Evolutionary conservation across 2,329 filamentous ascomycete species (phyloP).

Genomic region (Teratosphaeria nubilosa): DNA sequence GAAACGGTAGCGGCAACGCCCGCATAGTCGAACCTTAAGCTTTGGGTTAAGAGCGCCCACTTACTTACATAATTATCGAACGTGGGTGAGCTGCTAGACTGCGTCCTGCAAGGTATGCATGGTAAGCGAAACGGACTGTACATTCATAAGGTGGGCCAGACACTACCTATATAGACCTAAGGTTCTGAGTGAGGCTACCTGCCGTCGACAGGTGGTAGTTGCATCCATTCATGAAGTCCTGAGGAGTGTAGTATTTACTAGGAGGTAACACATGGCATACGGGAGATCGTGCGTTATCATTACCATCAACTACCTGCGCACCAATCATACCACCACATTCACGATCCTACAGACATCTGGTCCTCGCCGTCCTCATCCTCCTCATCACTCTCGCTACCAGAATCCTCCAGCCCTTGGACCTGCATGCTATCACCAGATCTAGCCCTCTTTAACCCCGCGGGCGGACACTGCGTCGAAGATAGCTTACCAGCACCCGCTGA

Average conservation of each 20-base stretch:
- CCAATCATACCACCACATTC: not conserved
- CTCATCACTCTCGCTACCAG: not conserved
- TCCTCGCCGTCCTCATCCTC: not conserved
- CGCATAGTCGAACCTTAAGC: not conserved
- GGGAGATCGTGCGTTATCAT: too few species aligned
- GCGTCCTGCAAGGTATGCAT: not conserved
- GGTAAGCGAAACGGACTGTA: not conserved
- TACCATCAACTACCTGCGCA: not conserved
- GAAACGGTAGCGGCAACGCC: not conserved
- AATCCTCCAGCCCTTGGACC: slow-evolving; percentile 7
- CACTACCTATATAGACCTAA: not conserved
- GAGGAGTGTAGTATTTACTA: not conserved
- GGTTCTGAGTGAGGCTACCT: not conserved
- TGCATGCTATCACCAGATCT: slow-evolving; percentile 14
- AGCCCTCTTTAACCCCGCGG: slow-evolving; percentile 5
- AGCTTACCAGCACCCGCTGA: not conserved
- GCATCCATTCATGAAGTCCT: not conserved
- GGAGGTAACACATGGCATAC: too few species aligned
- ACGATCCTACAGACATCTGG: not conserved
- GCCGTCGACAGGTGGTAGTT: not conserved
- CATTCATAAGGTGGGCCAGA: not conserved
- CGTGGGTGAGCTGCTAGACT: not conserved
- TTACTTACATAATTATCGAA: too few species aligned
- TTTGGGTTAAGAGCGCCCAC: not conserved
- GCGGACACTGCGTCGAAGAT: not conserved